Base-by-base conservation (phyloP, 495 filamentous ascomycete species). In the Chaetomium cochliodes region DNA sequence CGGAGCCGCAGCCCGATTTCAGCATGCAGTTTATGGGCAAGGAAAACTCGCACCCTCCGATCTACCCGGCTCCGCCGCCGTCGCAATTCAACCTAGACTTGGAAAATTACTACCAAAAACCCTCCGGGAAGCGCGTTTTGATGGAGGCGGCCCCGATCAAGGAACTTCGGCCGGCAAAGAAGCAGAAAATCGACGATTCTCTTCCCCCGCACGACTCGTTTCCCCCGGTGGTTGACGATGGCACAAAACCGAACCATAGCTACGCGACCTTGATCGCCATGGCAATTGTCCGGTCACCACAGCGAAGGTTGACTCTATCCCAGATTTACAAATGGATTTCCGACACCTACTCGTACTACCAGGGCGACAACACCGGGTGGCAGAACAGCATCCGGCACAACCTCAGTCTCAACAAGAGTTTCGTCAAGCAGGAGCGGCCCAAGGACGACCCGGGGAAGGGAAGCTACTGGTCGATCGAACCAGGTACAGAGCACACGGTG, bases 291-390 rank as follows among this genome's bases (percentile, higher is more conserved):
- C 87, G 94, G 47, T 90, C 94, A 6, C 87, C 91, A 33, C 87
- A 90, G 49, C 87, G 92, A 25, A 87, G 90, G 46, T 79, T 98
- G 56, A 97, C 94, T 2, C 82, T 98, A 1, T 87, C 92, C n/a
- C 93, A 97, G 73, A 98, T 98, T 66, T 98, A 98, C 84, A 96
- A 94, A 72, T 98, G 94, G 94, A 98, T 98, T 64, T 92, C 91
- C 0, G 92, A 98, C 72, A 94, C 89, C 5, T 98, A 91, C 74
- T 85, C 84, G 3, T 96, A 90, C 75, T 98, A 97, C 79, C 87
- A 87, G 62, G 85, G 86, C 20, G 83, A 87, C 41, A 92, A 96
- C 61, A 84, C 90, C 6, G 93, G 94, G 28, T 98, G 94, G 94
- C 93, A 97, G 77, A 98, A 98, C 74, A 97, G 93, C 78, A 98